These are phyloP conservation scores for Amanita thiersii DNA, from an alignment of 768 basidiomycete species.

Conservation along the genomic window DNA sequence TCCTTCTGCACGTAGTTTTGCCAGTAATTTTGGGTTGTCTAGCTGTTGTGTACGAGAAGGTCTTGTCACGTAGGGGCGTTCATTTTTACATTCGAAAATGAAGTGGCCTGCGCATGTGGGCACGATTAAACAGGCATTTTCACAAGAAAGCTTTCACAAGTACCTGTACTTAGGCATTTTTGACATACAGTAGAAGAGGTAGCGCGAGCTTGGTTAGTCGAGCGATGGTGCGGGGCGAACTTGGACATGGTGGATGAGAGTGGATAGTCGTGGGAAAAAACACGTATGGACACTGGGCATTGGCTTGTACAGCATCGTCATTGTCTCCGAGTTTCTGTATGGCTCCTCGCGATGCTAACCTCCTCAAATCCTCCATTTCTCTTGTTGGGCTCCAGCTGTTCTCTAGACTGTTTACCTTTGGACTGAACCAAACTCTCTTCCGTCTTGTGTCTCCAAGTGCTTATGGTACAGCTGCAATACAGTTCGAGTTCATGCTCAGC, in stretches of 20 bases:
- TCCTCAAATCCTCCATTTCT: constrained; percentile 31
- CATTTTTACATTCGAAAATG: constrained; percentile 82
- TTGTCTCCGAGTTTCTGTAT: not conserved
- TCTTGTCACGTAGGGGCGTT: constrained; percentile 78
- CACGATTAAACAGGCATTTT: constrained; percentile 6
- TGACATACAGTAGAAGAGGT: constrained; percentile 69
- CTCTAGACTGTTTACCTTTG: constrained; percentile 80
- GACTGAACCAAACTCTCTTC: constrained; percentile 81
- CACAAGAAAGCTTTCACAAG: constrained; percentile 10
- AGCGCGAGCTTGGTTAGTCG: constrained; percentile 55
- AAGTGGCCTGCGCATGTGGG: constrained; percentile 58
- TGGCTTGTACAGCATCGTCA: too few relatives aligned
- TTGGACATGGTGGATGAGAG: constrained; percentile 50
- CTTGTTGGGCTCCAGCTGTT: constrained; percentile 83
- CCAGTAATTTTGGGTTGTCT: constrained; percentile 62
- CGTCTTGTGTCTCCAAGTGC: constrained; percentile 77
- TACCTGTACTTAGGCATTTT: constrained; percentile 70
- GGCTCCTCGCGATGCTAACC: constrained; percentile 11
- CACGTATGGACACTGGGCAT: not conserved
- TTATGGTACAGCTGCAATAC: constrained; percentile 87
- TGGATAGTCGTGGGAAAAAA: constrained; percentile 3
- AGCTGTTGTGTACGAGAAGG: constrained; percentile 85
- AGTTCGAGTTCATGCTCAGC: constrained; percentile 86
- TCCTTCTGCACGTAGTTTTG: constrained; percentile 61
- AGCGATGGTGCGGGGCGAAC: constrained; percentile 65